Base-by-base conservation (phyloP, 2,329 filamentous ascomycete species). In the Capronia epimyces region DNA sequence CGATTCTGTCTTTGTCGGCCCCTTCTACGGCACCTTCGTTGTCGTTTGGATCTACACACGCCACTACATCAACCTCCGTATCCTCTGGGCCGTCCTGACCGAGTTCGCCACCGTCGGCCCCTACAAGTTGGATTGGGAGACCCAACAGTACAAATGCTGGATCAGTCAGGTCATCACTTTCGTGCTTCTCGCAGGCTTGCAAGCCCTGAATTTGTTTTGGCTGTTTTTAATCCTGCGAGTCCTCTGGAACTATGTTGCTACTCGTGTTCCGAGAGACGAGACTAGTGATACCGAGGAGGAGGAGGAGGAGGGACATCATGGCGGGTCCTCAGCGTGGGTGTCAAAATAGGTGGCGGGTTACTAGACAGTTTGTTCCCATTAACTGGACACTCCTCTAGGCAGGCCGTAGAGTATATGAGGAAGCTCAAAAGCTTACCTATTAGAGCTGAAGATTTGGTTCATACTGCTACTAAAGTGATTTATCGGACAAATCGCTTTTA, bases 11-110 rank as follows among this genome's bases (percentile, higher is more conserved):
- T 71, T 90, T 25, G 84, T 86, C 24, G 82, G 76, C 1, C 87
- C 87, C 22, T 93, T 88, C 72, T 94, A 89, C 71, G 78, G 79
- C 66, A 57, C 85, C 62, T 94, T 94, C 74, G 84, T 90, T 70
- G 72, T 72, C 60, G 75, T 83, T 49, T 95, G 89, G 89, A 81
- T 86, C 64, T 94, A 95, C 73, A 73, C 89, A 52, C 87, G 89
- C 46, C 89, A 95, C 72, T 89, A 82, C 40, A 60, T 68, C 57
- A 69, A 69, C 56, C 60, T 67, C 16, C 50, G 55, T 13, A 64
- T 67, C 40, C 56, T 68, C n/a, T 66, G 63, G 53, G 60, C 62
- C 13, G 64, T 62, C 20, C 56, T 66, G 25, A 67, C 65, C 36
- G 61, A 66, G 32, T 69, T 69, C 56, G 52, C 60, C 10, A 64